Conservation (phyloP, 352 stramenopile genomes). For the Aphanomyces invadans region DNA sequence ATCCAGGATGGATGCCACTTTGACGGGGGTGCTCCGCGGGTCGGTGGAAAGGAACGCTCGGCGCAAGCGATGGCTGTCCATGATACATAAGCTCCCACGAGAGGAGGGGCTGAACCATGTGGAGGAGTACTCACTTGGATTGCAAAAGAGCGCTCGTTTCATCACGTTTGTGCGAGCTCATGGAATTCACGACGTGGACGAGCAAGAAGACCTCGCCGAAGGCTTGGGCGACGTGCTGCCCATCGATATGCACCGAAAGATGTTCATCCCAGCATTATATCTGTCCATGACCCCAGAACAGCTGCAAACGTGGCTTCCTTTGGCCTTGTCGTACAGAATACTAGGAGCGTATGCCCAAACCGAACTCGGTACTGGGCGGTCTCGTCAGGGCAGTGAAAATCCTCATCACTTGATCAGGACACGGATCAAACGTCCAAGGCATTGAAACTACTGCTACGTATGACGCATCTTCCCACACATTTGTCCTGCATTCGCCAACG, state of each 20-base stretch:
- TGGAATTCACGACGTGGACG: constrained; percentile 29
- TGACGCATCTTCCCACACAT: constrained; percentile 82
- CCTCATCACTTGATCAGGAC: constrained; percentile 40
- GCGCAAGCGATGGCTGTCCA: neutral
- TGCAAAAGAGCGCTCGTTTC: constrained; percentile 39
- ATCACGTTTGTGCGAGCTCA: constrained; percentile 34
- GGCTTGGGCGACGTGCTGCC: constrained; percentile 40
- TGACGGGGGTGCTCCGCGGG: neutral
- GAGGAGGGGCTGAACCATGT: constrained; percentile 30
- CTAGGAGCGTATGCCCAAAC: constrained; percentile 93
- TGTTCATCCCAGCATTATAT: constrained; percentile 63
- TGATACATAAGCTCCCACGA: neutral
- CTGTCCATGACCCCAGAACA: constrained; percentile 57
- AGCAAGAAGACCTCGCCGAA: constrained; percentile 35
- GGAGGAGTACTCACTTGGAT: constrained; percentile 31
- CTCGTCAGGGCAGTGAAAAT: neutral
- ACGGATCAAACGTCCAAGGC: constrained; percentile 87
- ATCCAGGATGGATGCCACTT: neutral
- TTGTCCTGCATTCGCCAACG: constrained; percentile 91
- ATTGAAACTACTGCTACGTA: constrained; percentile 92
- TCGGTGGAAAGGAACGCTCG: neutral
- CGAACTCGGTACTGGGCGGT: constrained; percentile 59
- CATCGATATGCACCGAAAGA: constrained; percentile 49
- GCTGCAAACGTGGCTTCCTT: constrained; percentile 46
- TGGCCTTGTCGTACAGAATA: constrained; percentile 54